Evolutionary conservation across 768 basidiomycete genomes (phyloP).

Genomic region (Ramaria rubella): DNA sequence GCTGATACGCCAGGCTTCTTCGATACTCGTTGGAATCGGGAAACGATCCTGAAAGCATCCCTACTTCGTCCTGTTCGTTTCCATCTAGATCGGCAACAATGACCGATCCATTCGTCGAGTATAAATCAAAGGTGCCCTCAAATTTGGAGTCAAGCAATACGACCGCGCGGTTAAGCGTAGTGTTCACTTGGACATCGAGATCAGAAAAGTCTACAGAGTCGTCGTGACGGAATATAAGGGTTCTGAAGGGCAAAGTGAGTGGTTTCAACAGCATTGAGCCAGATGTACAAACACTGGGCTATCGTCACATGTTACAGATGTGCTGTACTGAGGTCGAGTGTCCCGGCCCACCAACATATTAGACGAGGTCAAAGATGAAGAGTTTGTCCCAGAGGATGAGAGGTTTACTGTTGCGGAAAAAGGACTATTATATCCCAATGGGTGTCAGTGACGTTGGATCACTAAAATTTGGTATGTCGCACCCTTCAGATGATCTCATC

Average conservation of each 20-base stretch:
- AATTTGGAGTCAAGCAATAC: conserved; percentile 5
- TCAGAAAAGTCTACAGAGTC: conserved; percentile 2
- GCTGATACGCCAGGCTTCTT: neutral
- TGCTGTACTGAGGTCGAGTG: neutral
- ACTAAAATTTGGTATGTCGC: neutral
- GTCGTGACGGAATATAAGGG: conserved; percentile 6
- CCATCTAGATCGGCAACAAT: conserved; percentile 8
- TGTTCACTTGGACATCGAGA: conserved; percentile 7
- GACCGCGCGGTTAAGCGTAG: conserved; percentile 6
- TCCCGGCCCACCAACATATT: no score
- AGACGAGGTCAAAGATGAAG: neutral
- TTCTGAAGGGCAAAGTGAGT: neutral
- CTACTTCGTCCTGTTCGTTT: neutral
- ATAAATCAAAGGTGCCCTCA: conserved; percentile 3
- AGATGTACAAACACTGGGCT: neutral
- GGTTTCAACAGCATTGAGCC: neutral
- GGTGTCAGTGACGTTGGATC: neutral
- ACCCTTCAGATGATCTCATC: conserved; percentile 7
- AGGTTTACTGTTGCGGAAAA: conserved; percentile 7
- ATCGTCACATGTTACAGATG: neutral
- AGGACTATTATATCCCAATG: neutral
- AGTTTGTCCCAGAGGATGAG: neutral
- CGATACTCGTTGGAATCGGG: neutral
- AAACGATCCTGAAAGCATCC: neutral
- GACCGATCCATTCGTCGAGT: conserved; percentile 6